Evolutionary conservation across 306 rosid species (phyloP), one percentile per base, ranked within the genome.

Genomic region (Quercus engelmannii): DNA sequence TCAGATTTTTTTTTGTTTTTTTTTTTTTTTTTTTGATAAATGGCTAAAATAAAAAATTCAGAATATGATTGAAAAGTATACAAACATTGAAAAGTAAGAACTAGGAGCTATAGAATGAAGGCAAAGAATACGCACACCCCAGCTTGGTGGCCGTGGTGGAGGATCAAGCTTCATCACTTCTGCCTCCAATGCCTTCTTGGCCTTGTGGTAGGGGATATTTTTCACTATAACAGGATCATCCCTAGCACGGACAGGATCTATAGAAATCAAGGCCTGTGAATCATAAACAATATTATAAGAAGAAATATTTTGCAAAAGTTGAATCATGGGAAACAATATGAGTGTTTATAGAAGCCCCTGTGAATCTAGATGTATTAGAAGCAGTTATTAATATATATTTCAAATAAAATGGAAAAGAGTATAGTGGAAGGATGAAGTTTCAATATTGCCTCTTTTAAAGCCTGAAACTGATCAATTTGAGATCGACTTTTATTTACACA

Each of bases 211-310:
- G 73, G 99, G 93, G 57, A 95, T 31, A 75, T 91, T 93, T 85
- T 83, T 93, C 83, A 93, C 98, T 30, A 95, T 79, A 79, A 91
- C 91, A 79, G 98, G 96, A 81, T 93, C 99, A 69, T 89, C 93
- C 88, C 87, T 91, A 75, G 98, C 97, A 33, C 99, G 96, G 35
- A 43, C 92, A 84, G 99, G 99, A 82, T 95, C 98, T 58, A 93
- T 83, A 69, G 98, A 89, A 83, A 85, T 90, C 88, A 95, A 86
- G 72, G 90, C 94, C 99, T 95, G 88, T 61, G 71, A 80, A 83
- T 80, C 71, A 70, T 74, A 54, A 69, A 61, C 19, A 21, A 83
- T 78, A 76, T 33, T 18, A 7, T 61, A 69, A 69, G 38, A 81
- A 71, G 35, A 56, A 41, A 14, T 51, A 35, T 69, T 38, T 31